phyloP scores from a whole-genome alignment of 2,329 filamentous ascomycete genomes.

The Orbilia oligospora region DNA sequence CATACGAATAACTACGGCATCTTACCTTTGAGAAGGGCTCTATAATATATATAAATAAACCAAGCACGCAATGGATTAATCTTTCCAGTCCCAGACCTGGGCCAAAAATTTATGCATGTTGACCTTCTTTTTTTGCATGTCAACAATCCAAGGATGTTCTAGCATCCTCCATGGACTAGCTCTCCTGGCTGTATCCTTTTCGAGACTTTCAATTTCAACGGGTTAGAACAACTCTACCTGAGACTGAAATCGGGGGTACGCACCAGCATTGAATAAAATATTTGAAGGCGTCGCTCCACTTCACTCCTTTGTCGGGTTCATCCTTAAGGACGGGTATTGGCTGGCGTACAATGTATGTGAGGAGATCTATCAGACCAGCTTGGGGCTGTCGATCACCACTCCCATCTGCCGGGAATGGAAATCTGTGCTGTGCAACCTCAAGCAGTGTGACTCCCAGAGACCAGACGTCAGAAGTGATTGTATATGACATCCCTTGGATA shows the following conservation, averaged over 20 bases:
- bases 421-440: conserved; percentile 99
- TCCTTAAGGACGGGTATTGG: conserved; percentile 96
- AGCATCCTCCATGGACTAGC: conserved; percentile 99
- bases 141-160: conserved; percentile 98
- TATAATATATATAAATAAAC: not conserved
- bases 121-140: conserved; percentile 95
- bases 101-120: conserved; percentile 96
- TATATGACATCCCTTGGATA: conserved; percentile 97
- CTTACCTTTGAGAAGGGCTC: conserved; percentile 2
- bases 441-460: conserved; percentile 94
- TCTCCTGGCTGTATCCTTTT: conserved; percentile 88
- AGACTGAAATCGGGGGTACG: conserved; percentile 67
- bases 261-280: conserved; percentile 99
- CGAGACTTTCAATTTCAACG: conserved; percentile 75
- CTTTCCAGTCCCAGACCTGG: conserved; percentile 97
- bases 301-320: conserved; percentile 87
- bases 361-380: conserved; percentile 90
- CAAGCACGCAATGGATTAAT: conserved; percentile 67
- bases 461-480: conserved; percentile 98
- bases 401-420: conserved; percentile 96
- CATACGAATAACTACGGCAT: conserved; percentile 14
- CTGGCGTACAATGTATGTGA: conserved; percentile 97
- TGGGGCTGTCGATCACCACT: conserved; percentile 75
- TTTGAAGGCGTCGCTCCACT: conserved; percentile 98
- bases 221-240: not conserved